Conservation (phyloP, 257 asterid genomes). For the Nemophila menziesii region DNA sequence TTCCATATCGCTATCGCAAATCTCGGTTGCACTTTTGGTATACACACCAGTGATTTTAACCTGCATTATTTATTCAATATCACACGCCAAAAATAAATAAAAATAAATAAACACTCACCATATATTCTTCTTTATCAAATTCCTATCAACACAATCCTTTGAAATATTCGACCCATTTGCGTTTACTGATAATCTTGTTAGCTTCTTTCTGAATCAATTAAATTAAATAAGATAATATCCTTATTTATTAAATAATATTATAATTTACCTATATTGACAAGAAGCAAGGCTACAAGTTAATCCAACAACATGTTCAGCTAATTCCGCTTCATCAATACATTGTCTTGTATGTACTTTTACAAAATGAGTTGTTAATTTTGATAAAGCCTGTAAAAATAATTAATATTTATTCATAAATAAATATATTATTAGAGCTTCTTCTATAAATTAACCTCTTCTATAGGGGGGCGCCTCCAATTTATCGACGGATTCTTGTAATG, state of each 20-base stretch:
- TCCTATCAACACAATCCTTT: conserved; percentile 57
- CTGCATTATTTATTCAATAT: conserved; percentile 25
- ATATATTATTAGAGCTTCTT: background rate
- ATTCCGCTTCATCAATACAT: conserved; percentile 85
- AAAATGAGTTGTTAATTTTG: conserved; percentile 61
- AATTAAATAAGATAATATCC: conserved; percentile 2
- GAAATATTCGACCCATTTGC: conserved; percentile 82
- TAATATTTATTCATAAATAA: background rate
- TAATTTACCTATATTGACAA: conserved; percentile 70
- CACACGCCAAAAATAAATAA: background rate
- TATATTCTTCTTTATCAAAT: conserved; percentile 58
- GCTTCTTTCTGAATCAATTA: conserved; percentile 47
- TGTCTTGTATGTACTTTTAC: conserved; percentile 66
- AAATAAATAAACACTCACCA: conserved; percentile 39
- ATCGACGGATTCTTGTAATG: conserved; percentile 64
- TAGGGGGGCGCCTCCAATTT: conserved; percentile 74
- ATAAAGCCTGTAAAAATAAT: conserved; percentile 35
- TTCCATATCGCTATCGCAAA: conserved; percentile 84
- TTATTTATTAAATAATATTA: conserved; percentile 3
- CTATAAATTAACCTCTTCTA: conserved; percentile 58
- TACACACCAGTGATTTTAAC: conserved; percentile 79
- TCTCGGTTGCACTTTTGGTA: conserved; percentile 95
- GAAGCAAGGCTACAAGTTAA: conserved; percentile 84
- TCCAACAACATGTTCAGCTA: conserved; percentile 93
- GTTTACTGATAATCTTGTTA: conserved; percentile 69